Percentiles rank a stretch among this genome's conserved stretches.
Evolutionary conservation across 2,329 filamentous ascomycete genomes (phyloP).

Genomic region (Laburnicola sp.): DNA sequence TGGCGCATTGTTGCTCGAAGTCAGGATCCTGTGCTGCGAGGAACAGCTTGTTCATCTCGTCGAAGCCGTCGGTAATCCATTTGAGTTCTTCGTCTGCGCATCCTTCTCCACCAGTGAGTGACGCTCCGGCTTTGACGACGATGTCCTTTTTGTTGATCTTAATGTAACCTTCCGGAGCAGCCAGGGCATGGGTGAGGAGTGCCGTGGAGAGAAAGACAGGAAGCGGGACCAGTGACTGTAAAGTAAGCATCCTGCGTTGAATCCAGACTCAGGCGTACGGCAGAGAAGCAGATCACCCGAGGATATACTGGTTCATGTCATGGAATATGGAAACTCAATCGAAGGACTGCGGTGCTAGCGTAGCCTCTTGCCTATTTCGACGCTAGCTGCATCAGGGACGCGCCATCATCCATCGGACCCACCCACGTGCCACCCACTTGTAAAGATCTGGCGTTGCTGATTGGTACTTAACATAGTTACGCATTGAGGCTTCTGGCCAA

Average conservation of each 20-base stretch:
- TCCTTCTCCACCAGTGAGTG: slow-evolving; percentile 37
- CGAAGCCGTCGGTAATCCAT: slow-evolving; percentile 35
- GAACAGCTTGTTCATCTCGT: slow-evolving; percentile 39
- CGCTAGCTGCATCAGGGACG: no score
- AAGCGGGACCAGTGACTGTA: slow-evolving; percentile 24
- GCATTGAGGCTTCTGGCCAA: no score
- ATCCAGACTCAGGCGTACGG: background rate
- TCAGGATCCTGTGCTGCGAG: slow-evolving; percentile 29
- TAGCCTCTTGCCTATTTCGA: background rate
- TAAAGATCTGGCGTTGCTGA: no score
- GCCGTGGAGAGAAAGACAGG: slow-evolving; percentile 25
- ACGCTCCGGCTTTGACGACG: slow-evolving; percentile 25
- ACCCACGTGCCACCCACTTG: no score
- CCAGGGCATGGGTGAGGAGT: slow-evolving; percentile 28
- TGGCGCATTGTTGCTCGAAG: slow-evolving; percentile 23
- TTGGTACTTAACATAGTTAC: no score
- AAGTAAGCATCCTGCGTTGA: slow-evolving; percentile 24
- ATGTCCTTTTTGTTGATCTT: slow-evolving; percentile 23
- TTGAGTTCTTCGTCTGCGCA: slow-evolving; percentile 31
- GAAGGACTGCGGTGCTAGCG: background rate
- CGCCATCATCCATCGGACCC: no score
- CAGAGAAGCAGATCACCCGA: background rate
- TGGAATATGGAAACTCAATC: background rate
- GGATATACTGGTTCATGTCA: background rate
- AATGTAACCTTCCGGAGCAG: slow-evolving; percentile 29